Evolutionary conservation across 495 filamentous ascomycete species (phyloP).

Genomic region (Penicillium egyptiacum): DNA sequence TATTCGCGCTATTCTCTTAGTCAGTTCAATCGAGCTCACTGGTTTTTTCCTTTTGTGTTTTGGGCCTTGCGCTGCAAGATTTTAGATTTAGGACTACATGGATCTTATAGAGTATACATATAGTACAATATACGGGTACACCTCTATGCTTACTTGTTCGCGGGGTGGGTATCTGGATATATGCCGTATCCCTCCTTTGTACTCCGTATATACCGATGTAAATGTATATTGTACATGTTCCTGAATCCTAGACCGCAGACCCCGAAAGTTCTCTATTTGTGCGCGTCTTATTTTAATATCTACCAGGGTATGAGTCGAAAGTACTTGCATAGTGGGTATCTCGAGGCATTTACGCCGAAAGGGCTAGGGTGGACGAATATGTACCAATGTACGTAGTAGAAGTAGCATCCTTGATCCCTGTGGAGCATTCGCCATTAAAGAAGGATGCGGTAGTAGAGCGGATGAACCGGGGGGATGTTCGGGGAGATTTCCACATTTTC

Average conservation of each 20-base stretch:
- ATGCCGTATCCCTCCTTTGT: background rate
- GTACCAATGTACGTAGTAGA: background rate
- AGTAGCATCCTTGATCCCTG: constrained; percentile 8
- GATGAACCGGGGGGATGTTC: constrained; percentile 15
- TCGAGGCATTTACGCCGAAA: background rate
- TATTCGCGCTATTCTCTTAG: constrained; percentile 21
- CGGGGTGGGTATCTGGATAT: background rate
- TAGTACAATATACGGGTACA: no score
- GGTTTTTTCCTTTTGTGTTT: background rate
- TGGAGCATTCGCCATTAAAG: constrained; percentile 20
- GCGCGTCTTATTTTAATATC: background rate
- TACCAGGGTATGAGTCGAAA: constrained; percentile 12
- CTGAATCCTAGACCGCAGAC: background rate
- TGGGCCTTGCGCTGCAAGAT: background rate
- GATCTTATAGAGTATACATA: no score
- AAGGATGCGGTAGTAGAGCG: constrained; percentile 17
- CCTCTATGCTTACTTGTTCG: background rate
- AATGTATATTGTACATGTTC: background rate
- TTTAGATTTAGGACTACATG: background rate
- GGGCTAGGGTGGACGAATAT: background rate
- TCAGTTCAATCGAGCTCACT: constrained; percentile 19
- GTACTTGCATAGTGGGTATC: constrained; percentile 10
- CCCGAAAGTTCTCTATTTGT: constrained; percentile 6
- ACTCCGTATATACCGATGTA: background rate
- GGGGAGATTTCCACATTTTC: constrained; percentile 1